Conservation (phyloP, 2,329 filamentous ascomycete species). For the Eurotiales sp. region DNA sequence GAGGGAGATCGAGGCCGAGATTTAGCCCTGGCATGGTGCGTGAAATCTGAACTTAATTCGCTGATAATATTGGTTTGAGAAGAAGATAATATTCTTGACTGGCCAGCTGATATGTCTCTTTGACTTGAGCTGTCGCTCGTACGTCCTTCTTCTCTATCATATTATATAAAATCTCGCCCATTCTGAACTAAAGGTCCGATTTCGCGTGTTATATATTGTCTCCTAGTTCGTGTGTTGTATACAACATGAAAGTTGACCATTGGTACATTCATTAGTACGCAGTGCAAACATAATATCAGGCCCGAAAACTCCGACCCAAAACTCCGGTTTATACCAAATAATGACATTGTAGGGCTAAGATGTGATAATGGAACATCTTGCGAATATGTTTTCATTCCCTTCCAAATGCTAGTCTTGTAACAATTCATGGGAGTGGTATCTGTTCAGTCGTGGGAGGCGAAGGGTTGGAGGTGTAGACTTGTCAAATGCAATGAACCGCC, state of each 20-base stretch:
- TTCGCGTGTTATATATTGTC: background rate
- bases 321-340: background rate
- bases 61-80: too few species aligned
- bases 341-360: background rate
- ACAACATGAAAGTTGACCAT: too few species aligned
- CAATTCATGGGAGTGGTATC: too few species aligned
- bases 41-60: background rate
- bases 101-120: background rate
- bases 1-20: slow-evolving; percentile 41
- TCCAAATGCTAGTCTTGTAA: background rate
- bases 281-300: too few species aligned
- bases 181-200: slow-evolving; percentile 3
- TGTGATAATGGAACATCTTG: background rate
- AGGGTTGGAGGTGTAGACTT: too few species aligned
- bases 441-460: too few species aligned
- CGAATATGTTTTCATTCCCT: background rate
- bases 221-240: too few species aligned
- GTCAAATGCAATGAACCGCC: background rate
- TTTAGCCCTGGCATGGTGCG: background rate
- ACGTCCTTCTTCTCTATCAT: too few species aligned
- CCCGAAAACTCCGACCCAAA: slow-evolving; percentile 4
- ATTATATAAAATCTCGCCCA: too few species aligned
- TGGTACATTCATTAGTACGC: background rate
- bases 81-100: background rate
- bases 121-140: too few species aligned